Base-by-base conservation (phyloP, 1,284 basidiomycete species). In the Leucoagaricus sp. region DNA sequence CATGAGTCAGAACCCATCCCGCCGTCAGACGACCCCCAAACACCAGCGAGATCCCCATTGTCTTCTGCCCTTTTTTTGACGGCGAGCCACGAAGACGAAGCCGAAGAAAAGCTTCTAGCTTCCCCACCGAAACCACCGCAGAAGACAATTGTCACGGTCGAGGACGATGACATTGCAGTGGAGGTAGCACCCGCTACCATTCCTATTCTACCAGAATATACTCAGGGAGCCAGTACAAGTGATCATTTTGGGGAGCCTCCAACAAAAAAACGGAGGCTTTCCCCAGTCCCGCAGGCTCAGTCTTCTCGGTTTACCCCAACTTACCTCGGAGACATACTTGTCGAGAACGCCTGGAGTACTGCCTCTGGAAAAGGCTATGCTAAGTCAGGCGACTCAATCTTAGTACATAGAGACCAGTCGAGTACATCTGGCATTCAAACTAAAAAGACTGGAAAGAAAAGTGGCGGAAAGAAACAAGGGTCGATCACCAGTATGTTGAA, bases 311-410 rank as follows among this genome's bases (percentile, higher is more conserved):
- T 74, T 46, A 58, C 58, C 19, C 72, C 75, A 0, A 69, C 66
- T 26, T 91, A 89, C 63, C 66, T 92, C 19, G 89, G 89, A 10
- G 85, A 86, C 44, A 77, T 91, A 56, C 61, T 91, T 9, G 78
- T 91, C n/a, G 77, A 80, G n/a, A 87, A 88, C 63, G 89, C 88
- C 8, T 92, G 88, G 87, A 88, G 86, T 60, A 92, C 86, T 19
- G 85, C 81, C n/a, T 86, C 82, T 53, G 89, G 88, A 1, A 83
- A 80, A 61, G 85, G 86, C 2, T 89, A 89, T 61, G 74, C 89
- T 44, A 84, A 84, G 54, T 61, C 72, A 17, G 83, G 83, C n/a
- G 89, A 91, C n/a, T 68, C 75, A 23, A 74, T 91, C 31, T 64
- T 65, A 31, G 74, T 91, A 12, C 79, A 83, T 62, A 74, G 87